Conservation (phyloP, 768 basidiomycete genomes). For the Phaeotremella fagi region DNA sequence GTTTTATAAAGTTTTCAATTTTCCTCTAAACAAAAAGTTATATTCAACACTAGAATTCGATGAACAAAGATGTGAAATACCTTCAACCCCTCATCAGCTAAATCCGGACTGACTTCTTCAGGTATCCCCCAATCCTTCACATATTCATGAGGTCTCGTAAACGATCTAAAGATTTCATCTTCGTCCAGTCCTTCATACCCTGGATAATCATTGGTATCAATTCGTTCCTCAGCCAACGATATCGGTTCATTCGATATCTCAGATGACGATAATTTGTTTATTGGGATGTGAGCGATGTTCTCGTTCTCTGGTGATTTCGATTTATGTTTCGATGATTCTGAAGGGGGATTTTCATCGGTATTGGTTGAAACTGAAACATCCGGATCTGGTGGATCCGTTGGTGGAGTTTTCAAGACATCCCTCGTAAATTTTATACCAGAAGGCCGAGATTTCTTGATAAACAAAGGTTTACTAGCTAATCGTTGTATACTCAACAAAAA, state of each 20-base stretch:
- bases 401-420: too few species aligned
- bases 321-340: background rate
- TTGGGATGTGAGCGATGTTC: conserved; percentile 34
- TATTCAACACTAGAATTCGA: background rate
- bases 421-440: too few species aligned
- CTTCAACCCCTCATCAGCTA: conserved; percentile 15
- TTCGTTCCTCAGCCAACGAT: background rate
- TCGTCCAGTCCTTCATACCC: conserved; percentile 27
- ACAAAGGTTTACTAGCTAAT: background rate
- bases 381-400: too few species aligned
- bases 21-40: conserved; percentile 58
- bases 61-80: conserved; percentile 6
- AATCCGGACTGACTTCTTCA: conserved; percentile 21
- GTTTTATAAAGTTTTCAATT: conserved; percentile 66
- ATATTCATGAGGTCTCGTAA: conserved; percentile 29
- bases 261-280: conserved; percentile 16
- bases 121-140: conserved; percentile 45
- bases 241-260: conserved; percentile 4
- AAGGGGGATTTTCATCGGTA: conserved; percentile 1
- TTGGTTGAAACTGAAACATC: too few species aligned
- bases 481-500: background rate
- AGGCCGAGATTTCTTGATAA: too few species aligned
- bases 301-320: conserved; percentile 26
- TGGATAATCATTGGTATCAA: conserved; percentile 1
- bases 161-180: conserved; percentile 29